These are phyloP conservation scores for Suillus occidentalis DNA, from an alignment of 768 basidiomycete genomes.

Conservation along the genomic window DNA sequence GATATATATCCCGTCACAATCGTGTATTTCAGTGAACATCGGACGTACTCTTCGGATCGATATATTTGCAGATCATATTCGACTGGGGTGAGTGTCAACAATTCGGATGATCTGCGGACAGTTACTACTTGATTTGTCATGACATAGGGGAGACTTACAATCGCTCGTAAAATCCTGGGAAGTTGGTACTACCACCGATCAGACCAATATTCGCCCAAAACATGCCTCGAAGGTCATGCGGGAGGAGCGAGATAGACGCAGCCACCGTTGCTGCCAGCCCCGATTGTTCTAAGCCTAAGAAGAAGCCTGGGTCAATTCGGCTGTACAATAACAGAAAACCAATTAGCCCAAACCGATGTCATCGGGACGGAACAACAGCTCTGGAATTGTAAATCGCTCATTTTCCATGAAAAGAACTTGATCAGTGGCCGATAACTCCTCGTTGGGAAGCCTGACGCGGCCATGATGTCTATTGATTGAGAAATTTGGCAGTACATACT, in stretches of 20 bases:
- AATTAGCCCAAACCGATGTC: constrained; percentile 69
- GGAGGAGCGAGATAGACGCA: constrained; percentile 71
- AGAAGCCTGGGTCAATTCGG: constrained; percentile 10
- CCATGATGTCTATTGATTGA: constrained; percentile 62
- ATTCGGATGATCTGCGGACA: constrained; percentile 59
- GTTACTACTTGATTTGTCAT: constrained; percentile 10
- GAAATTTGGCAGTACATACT: constrained; percentile 91
- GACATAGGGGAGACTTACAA: constrained; percentile 51
- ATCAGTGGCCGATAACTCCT: constrained; percentile 53
- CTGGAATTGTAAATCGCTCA: constrained; percentile 91
- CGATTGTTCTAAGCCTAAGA: constrained; percentile 71
- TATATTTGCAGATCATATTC: constrained; percentile 76
- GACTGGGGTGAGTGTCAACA: constrained; percentile 79
- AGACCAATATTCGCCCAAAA: constrained; percentile 95
- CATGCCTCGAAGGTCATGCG: constrained; percentile 83
- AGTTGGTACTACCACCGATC: constrained; percentile 79
- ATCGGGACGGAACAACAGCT: constrained; percentile 85
- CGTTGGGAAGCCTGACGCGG: constrained; percentile 51
- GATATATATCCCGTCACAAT: constrained; percentile 15
- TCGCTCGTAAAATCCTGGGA: constrained; percentile 71
- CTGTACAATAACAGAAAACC: constrained; percentile 9
- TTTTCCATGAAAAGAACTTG: constrained; percentile 85
- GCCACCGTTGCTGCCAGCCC: constrained; percentile 80
- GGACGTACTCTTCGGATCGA: constrained; percentile 69
- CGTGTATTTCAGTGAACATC: constrained; percentile 6